Conservation (phyloP, 2,329 filamentous ascomycete genomes). For the Stagonosporopsis tanaceti region DNA sequence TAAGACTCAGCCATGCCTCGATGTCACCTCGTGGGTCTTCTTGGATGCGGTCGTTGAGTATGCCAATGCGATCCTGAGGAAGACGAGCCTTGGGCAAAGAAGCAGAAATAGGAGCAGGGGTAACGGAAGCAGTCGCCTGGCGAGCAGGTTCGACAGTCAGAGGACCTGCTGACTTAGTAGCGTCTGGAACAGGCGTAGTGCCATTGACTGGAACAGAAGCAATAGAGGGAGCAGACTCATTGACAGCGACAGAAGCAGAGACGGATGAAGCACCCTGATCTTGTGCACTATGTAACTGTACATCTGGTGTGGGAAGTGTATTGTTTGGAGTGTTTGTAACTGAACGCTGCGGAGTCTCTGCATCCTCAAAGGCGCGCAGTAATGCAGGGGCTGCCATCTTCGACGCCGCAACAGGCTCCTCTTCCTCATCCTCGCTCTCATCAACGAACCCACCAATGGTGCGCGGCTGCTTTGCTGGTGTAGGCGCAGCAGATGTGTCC, state of each 20-base stretch:
- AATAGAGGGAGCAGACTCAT: slow-evolving; percentile 58
- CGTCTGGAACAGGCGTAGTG: slow-evolving; percentile 48
- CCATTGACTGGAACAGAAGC: slow-evolving; percentile 59
- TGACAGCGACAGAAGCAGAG: slow-evolving; percentile 50
- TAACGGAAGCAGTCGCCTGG: slow-evolving; percentile 52
- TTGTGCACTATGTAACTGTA: slow-evolving; percentile 68
- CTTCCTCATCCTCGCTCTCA: slow-evolving; percentile 68
- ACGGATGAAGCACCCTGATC: slow-evolving; percentile 55
- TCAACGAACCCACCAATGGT: slow-evolving; percentile 69
- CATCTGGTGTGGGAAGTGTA: slow-evolving; percentile 64
- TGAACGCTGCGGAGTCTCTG: slow-evolving; percentile 62
- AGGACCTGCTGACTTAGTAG: slow-evolving; percentile 46
- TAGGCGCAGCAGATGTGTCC: slow-evolving; percentile 39
- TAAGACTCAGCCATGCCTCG: slow-evolving; percentile 88
- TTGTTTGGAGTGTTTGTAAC: slow-evolving; percentile 64
- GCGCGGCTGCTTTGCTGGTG: slow-evolving; percentile 55
- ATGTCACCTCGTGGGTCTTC: slow-evolving; percentile 93
- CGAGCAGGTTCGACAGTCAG: slow-evolving; percentile 43
- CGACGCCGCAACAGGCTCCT: slow-evolving; percentile 56
- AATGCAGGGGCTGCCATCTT: slow-evolving; percentile 57
- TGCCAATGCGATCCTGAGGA: slow-evolving; percentile 76
- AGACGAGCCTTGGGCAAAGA: slow-evolving; percentile 61
- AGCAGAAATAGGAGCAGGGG: slow-evolving; percentile 39
- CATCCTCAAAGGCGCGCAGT: slow-evolving; percentile 58
- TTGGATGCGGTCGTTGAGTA: slow-evolving; percentile 88